Evolutionary conservation across 2,329 filamentous ascomycete genomes (phyloP).

Genomic region (Fusarium sp.): DNA sequence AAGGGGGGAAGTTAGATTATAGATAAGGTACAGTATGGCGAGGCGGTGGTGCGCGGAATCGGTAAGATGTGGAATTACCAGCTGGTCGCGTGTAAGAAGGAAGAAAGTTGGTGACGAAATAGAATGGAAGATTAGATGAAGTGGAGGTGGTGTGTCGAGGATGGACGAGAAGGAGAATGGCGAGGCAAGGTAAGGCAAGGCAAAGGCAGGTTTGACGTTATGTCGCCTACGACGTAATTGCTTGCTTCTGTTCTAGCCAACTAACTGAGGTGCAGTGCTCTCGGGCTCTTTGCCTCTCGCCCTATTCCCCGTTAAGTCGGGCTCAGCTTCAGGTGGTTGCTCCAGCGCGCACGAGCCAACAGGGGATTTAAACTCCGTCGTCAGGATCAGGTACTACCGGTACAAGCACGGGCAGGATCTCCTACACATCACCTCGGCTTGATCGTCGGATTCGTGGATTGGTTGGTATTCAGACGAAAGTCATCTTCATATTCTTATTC

Average conservation of each 20-base stretch:
- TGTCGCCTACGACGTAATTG: slow-evolving; percentile 41
- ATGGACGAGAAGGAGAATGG: slow-evolving; percentile 32
- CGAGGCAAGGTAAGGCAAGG: background rate
- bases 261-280: slow-evolving; percentile 2
- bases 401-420: slow-evolving; percentile 9
- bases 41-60: slow-evolving; percentile 19
- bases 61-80: slow-evolving; percentile 12
- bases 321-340: slow-evolving; percentile 34
- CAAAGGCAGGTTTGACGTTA: slow-evolving; percentile 34
- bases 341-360: slow-evolving; percentile 39
- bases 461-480: background rate
- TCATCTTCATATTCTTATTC: background rate
- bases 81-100: slow-evolving; percentile 30
- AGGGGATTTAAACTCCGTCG: slow-evolving; percentile 28
- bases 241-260: slow-evolving; percentile 16
- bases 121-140: slow-evolving; percentile 24
- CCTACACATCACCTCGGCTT: background rate
- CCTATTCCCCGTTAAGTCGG: slow-evolving; percentile 38
- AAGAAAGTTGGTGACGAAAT: slow-evolving; percentile 27
- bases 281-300: slow-evolving; percentile 6
- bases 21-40: slow-evolving; percentile 25
- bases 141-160: slow-evolving; percentile 23
- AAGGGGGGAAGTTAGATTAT: slow-evolving; percentile 26
- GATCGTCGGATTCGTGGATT: background rate
- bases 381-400: background rate